Evolutionary conservation across 129 eudicot species (phyloP).

Genomic region (Calendula officinalis): DNA sequence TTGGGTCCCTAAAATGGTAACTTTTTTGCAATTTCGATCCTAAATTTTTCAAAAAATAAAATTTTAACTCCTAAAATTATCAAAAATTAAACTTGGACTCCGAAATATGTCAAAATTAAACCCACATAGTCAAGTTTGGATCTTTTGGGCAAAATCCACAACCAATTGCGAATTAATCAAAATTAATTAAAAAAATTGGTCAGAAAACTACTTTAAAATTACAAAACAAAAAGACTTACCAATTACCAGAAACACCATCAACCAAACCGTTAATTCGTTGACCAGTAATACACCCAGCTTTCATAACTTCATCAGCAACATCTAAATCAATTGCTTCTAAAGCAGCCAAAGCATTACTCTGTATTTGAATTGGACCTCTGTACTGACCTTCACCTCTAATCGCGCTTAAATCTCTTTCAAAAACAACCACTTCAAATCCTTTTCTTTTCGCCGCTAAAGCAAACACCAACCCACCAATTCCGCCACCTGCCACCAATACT

Average conservation of each 20-base stretch:
- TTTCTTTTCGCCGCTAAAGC: constrained; percentile 90
- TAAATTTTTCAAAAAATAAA: too few relatives aligned
- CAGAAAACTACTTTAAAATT: neutral
- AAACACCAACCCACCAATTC: constrained; percentile 92
- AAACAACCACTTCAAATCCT: constrained; percentile 93
- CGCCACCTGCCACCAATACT: constrained; percentile 94
- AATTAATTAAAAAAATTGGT: neutral
- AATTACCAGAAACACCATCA: constrained; percentile 95
- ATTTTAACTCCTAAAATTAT: too few relatives aligned
- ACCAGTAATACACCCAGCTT: constrained; percentile 95
- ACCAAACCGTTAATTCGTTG: constrained; percentile 93
- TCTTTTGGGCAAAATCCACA: neutral
- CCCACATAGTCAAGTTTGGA: neutral
- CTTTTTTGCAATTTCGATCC: too few relatives aligned
- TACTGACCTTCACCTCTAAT: constrained; percentile 99
- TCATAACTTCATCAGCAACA: constrained; percentile 95
- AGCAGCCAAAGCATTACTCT: constrained; percentile 98
- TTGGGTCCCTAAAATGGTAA: too few relatives aligned
- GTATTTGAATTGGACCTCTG: constrained; percentile 97
- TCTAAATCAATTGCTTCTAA: constrained; percentile 97
- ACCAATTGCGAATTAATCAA: constrained; percentile 6
- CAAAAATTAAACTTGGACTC: too few relatives aligned
- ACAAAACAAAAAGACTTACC: constrained; percentile 42
- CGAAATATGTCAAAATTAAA: too few relatives aligned
- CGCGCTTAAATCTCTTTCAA: constrained; percentile 97